Evolutionary conservation across 768 basidiomycete species (phyloP).

Genomic region (Lactarius hengduanensis): DNA sequence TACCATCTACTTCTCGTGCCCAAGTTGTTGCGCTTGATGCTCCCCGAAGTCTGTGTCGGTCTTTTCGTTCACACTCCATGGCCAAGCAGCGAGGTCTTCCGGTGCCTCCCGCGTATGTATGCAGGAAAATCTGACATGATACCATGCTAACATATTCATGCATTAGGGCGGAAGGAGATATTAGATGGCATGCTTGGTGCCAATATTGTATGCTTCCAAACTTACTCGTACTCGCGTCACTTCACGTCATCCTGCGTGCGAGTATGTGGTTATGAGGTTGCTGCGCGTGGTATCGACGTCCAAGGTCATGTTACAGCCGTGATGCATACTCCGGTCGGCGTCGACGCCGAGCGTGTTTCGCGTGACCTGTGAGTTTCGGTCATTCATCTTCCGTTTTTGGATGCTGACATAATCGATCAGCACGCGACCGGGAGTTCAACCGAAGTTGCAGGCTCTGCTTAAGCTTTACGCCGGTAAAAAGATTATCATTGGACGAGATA

Average conservation of each 20-base stretch:
- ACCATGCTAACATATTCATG: constrained; percentile 12
- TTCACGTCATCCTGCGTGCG: constrained; percentile 94
- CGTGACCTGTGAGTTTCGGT: constrained; percentile 56
- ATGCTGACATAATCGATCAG: constrained; percentile 36
- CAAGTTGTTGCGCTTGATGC: constrained; percentile 69
- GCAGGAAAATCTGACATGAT: constrained; percentile 3
- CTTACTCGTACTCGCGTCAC: constrained; percentile 93
- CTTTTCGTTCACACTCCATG: constrained; percentile 98
- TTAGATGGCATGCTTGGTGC: constrained; percentile 98
- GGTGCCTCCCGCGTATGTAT: constrained; percentile 81
- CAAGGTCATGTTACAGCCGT: constrained; percentile 82
- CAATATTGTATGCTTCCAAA: constrained; percentile 96
- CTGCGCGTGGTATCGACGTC: constrained; percentile 69
- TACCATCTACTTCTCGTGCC: constrained; percentile 95
- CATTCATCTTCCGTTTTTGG: neutral
- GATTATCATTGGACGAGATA: constrained; percentile 96
- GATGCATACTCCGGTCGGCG: constrained; percentile 91
- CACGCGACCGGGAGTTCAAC: constrained; percentile 74
- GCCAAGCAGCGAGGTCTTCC: constrained; percentile 94
- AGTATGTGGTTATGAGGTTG: constrained; percentile 92
- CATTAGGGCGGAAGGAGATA: constrained; percentile 81
- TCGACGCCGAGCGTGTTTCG: constrained; percentile 88
- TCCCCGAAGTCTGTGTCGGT: constrained; percentile 73
- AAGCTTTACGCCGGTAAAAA: constrained; percentile 93
- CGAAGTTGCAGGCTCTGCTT: constrained; percentile 84